Conservation (phyloP, 371 early-diverging fungal genomes). For the Batkoa obscura region DNA sequence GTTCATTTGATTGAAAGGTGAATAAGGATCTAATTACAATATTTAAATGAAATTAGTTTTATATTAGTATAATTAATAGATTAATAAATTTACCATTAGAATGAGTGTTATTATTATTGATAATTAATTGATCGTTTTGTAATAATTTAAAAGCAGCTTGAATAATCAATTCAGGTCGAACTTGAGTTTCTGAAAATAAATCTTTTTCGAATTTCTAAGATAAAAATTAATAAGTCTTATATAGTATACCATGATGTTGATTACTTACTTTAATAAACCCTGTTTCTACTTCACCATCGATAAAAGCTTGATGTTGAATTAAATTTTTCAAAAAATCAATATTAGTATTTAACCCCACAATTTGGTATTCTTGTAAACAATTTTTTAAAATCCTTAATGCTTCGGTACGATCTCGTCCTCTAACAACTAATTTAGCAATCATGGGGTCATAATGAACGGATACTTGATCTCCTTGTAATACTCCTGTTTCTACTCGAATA, state of each 20-base stretch:
- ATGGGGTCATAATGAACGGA: slow-evolving; percentile 92
- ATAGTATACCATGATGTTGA: not conserved
- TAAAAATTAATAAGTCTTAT: not conserved
- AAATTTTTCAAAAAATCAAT: slow-evolving; percentile 72
- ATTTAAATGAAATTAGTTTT: too few species aligned
- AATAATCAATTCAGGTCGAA: slow-evolving; percentile 28
- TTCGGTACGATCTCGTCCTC: slow-evolving; percentile 62
- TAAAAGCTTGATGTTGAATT: slow-evolving; percentile 61
- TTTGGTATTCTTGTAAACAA: slow-evolving; percentile 57
- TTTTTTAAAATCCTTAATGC: slow-evolving; percentile 63
- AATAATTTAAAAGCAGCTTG: slow-evolving; percentile 49
- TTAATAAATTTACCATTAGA: too few species aligned
- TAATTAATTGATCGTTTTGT: slow-evolving; percentile 21
- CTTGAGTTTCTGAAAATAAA: slow-evolving; percentile 31
- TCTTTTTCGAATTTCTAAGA: slow-evolving; percentile 38
- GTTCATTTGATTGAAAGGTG: slow-evolving; percentile 34
- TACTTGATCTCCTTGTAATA: slow-evolving; percentile 76
- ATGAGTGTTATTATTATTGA: slow-evolving; percentile 8
- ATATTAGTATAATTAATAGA: too few species aligned
- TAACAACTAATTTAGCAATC: slow-evolving; percentile 90
- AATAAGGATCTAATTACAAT: slow-evolving; percentile 14
- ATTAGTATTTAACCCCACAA: slow-evolving; percentile 83
- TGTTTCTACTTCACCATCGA: slow-evolving; percentile 79
- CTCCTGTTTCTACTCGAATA: slow-evolving; percentile 83
- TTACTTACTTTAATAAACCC: slow-evolving; percentile 48